phyloP scores from a whole-genome alignment of 1,284 basidiomycete genomes.

The Phellopilus nigrolimitatus region DNA sequence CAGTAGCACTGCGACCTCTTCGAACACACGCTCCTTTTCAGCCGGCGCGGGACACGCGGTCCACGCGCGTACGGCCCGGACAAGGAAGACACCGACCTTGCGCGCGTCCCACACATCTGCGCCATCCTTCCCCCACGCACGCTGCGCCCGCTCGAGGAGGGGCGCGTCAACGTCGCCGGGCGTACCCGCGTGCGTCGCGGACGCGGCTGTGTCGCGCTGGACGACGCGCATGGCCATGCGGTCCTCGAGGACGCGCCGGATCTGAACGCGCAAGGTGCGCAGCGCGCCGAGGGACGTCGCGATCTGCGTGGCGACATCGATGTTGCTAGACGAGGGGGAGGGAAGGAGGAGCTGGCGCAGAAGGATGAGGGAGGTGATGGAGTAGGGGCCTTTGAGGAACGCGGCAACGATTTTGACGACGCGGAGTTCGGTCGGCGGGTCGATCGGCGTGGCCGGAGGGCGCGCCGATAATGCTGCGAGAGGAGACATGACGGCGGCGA shows the following conservation, averaged over 20 bases:
- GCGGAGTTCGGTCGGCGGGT: conserved; percentile 40
- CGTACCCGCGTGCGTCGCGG: conserved; percentile 54
- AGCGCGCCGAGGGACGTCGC: conserved; percentile 60
- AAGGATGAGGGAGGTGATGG: conserved; percentile 56
- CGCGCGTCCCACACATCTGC: conserved; percentile 56
- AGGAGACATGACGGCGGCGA: conserved; percentile 57
- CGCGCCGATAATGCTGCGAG: conserved; percentile 58
- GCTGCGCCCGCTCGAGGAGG: conserved; percentile 65
- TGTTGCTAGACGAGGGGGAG: conserved; percentile 22
- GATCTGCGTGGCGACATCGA: conserved; percentile 28
- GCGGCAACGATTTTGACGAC: conserved; percentile 50
- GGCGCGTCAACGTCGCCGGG: conserved; percentile 54
- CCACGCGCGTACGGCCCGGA: conserved; percentile 54
- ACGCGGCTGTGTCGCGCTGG: conserved; percentile 43
- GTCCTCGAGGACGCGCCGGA: conserved; percentile 54
- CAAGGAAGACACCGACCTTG: conserved; percentile 50
- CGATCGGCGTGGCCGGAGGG: conserved; percentile 28
- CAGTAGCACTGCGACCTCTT: conserved; percentile 60
- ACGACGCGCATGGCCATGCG: conserved; percentile 64
- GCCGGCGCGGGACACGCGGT: conserved; percentile 24
- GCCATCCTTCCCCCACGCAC: conserved; percentile 64
- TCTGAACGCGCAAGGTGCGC: conserved; percentile 57
- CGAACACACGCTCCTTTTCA: conserved; percentile 53
- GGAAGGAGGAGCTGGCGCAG: conserved; percentile 48
- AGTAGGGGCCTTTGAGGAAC: conserved; percentile 60